Base-by-base conservation (phyloP, 2,329 filamentous ascomycete genomes). In the Colletotrichum theobromicola region DNA sequence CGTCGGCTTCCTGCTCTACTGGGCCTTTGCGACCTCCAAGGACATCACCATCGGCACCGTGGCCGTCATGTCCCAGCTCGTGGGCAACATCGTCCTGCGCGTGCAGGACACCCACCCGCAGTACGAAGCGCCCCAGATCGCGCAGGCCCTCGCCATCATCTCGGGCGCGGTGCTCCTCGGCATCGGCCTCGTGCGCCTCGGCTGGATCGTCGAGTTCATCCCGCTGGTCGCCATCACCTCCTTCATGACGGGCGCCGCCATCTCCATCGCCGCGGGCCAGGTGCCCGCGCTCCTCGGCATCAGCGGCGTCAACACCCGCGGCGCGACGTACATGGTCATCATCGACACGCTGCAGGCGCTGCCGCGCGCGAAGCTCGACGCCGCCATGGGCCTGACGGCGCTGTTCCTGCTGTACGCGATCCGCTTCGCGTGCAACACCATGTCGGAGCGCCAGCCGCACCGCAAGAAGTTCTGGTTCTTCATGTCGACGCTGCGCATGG, bases 11-110 rank as follows among this genome's bases (percentile, higher is more conserved):
- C 84, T 95, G 67, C 87, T 95, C 67, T 96, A 96, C 84, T 96
- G 94, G 94, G 90, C 95, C 72, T 96, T 96, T 80, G 94, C 93
- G 42, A 96, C 94, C 0, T 96, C 94, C 9, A 96, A 95, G 80
- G 94, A 96, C 81, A 95, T 96, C 81, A 95, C 94, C 12, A 95
- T 96, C 72, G 94, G 94, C 30, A 76, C 76, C 35, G 76, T 77
- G 24, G 87, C 88, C 16, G 85, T 89, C 46, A 87, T 87, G 67
- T 89, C 88, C 8, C 84, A 88, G 26, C 84, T 89, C 7, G 87
- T 88, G 13, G 88, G 87, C 18, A 86, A 87, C 76, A 84, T 87
- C 60, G 79, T 88, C 26, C 77, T 80, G 37, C 80, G 83, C 18
- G 84, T 89, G 34, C 79, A 82, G 18, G 79, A 81, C 6, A 72